These are phyloP conservation scores for Carex kokanica DNA, from an alignment of 176 grass and related monocot species.

Conservation along the genomic window DNA sequence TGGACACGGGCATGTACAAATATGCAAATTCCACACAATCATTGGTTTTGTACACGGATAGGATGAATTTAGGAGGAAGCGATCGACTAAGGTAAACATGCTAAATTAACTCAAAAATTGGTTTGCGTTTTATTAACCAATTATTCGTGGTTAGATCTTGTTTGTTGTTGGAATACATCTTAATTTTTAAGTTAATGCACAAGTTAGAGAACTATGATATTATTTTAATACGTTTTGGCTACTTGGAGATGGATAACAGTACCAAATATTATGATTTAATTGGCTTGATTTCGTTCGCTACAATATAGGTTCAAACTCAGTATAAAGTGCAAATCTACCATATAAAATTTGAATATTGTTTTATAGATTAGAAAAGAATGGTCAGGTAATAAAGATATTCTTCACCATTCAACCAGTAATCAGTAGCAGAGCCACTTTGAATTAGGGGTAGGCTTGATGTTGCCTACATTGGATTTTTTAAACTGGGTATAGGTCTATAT, in stretches of 20 bases:
- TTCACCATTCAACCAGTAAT: no score
- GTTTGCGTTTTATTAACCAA: not conserved
- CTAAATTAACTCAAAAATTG: conserved; percentile 4
- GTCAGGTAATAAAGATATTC: no score
- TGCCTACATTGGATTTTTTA: no score
- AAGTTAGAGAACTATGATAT: not conserved
- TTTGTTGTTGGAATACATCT: not conserved
- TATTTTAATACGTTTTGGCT: not conserved
- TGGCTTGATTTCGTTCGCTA: not conserved
- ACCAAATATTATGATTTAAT: not conserved
- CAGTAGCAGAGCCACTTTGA: no score
- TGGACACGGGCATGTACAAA: conserved; percentile 29
- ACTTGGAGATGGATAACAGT: not conserved
- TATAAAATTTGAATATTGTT: no score
- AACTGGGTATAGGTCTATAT: no score
- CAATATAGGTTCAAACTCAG: not conserved
- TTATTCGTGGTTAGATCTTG: not conserved
- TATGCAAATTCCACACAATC: conserved; percentile 34
- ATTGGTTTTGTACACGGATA: not conserved
- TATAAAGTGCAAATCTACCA: not conserved
- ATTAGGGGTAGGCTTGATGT: no score
- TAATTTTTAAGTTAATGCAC: not conserved
- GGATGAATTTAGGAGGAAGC: not conserved
- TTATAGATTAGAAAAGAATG: no score
- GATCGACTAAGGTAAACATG: conserved; percentile 16